Percentiles rank a stretch among this genome's conserved stretches.
phyloP scores from a whole-genome alignment of 2,329 filamentous ascomycete species.

The Microsporum ferrugineum region DNA sequence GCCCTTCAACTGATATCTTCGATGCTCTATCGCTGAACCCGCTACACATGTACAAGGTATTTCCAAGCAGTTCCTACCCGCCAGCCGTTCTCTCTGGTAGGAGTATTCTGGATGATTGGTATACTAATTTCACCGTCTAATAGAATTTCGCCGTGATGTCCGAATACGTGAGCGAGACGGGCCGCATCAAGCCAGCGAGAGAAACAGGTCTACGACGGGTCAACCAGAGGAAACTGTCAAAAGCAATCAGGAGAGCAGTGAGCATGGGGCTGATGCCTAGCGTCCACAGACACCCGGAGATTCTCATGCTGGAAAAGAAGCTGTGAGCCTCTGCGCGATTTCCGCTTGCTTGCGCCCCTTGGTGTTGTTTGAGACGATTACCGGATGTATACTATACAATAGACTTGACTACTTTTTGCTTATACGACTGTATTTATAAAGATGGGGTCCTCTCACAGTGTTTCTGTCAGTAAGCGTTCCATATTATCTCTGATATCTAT shows the following conservation, averaged over 20 bases:
- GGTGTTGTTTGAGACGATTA: neutral
- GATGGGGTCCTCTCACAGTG: neutral
- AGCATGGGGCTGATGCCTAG: slow-evolving; percentile 87
- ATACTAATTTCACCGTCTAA: neutral
- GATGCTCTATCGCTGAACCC: slow-evolving; percentile 72
- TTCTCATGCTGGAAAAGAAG: slow-evolving; percentile 37
- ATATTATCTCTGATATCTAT: neutral
- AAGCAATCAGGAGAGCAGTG: slow-evolving; percentile 78
- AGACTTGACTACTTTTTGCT: neutral
- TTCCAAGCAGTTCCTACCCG: slow-evolving; percentile 17
- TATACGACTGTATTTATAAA: neutral
- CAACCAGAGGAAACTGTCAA: slow-evolving; percentile 88
- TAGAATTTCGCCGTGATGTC: slow-evolving; percentile 89
- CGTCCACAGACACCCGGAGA: slow-evolving; percentile 77
- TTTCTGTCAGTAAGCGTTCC: neutral
- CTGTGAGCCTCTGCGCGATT: neutral
- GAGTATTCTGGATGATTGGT: neutral
- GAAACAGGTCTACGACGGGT: slow-evolving; percentile 71
- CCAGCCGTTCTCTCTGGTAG: neutral
- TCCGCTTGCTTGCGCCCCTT: neutral
- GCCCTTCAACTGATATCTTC: slow-evolving; percentile 57
- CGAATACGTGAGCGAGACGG: slow-evolving; percentile 75
- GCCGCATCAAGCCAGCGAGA: slow-evolving; percentile 66
- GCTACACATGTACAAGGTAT: slow-evolving; percentile 74
- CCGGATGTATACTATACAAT: neutral